A percentile compares a stretch with the other conserved stretches of the same genome.
These are phyloP conservation scores for Hirschioporus abietinus DNA, from an alignment of 768 basidiomycete species.

Conservation along the genomic window DNA sequence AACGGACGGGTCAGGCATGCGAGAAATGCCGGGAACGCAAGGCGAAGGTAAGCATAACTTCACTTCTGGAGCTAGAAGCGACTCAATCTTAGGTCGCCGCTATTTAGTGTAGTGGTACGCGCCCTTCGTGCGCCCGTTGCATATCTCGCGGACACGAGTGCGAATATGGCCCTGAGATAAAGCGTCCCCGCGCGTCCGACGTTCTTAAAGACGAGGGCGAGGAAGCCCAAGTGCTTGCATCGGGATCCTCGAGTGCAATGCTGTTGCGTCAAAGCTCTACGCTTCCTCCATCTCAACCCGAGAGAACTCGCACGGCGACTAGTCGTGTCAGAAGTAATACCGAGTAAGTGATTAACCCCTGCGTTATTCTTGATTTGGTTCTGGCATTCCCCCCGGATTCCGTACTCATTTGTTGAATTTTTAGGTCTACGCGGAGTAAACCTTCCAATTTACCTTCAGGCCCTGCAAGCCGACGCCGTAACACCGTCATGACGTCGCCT, in stretches of 20 bases:
- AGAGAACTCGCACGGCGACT: not conserved
- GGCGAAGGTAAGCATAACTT: slow-evolving; percentile 50
- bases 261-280: not conserved
- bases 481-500: not conserved
- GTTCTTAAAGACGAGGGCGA: not conserved
- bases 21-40: slow-evolving; percentile 69
- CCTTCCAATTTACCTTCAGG: not conserved
- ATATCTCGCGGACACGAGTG: slow-evolving; percentile 50
- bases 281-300: not conserved
- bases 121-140: slow-evolving; percentile 66
- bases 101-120: slow-evolving; percentile 63
- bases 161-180: slow-evolving; percentile 58
- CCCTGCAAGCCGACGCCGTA: not conserved
- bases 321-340: not conserved
- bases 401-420: not conserved
- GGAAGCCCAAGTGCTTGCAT: not conserved
- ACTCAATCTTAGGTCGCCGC: not conserved
- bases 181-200: slow-evolving; percentile 9
- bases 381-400: not conserved
- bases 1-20: slow-evolving; percentile 68
- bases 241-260: not conserved
- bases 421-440: not conserved
- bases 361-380: too few species aligned
- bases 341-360: not conserved
- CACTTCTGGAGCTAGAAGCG: not conserved